These are phyloP conservation scores for Podila epicladia DNA, from an alignment of 192 early-diverging fungal species.

Conservation along the genomic window DNA sequence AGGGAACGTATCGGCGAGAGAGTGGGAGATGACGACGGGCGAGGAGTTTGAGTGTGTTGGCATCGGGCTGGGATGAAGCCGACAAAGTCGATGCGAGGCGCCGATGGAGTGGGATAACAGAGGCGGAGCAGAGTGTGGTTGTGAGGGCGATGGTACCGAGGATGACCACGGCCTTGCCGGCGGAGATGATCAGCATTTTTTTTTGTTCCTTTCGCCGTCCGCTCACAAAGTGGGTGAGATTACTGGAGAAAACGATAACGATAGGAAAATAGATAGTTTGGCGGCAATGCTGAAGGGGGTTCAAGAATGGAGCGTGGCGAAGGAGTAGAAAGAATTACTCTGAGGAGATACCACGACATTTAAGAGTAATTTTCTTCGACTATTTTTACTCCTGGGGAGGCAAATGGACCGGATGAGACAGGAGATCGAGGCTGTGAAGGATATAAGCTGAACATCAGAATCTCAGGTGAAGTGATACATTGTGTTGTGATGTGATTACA, in stretches of 20 bases:
- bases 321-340: background rate
- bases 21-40: background rate
- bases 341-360: background rate
- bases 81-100: background rate
- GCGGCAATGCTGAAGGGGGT: background rate
- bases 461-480: no score
- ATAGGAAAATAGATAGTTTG: background rate
- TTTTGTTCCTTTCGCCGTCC: background rate
- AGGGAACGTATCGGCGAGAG: background rate
- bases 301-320: background rate
- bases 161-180: background rate
- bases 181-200: conserved; percentile 1
- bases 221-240: no score
- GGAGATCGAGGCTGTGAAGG: no score
- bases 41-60: background rate
- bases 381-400: no score
- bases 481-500: no score
- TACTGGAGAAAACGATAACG: background rate
- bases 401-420: no score
- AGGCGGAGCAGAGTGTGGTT: background rate
- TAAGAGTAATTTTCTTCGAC: no score
- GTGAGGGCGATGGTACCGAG: background rate
- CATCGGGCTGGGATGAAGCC: background rate
- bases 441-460: no score
- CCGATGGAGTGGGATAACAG: background rate